phyloP scores from a whole-genome alignment of 148 eudicot genomes.

The Rhododendron vialii region DNA sequence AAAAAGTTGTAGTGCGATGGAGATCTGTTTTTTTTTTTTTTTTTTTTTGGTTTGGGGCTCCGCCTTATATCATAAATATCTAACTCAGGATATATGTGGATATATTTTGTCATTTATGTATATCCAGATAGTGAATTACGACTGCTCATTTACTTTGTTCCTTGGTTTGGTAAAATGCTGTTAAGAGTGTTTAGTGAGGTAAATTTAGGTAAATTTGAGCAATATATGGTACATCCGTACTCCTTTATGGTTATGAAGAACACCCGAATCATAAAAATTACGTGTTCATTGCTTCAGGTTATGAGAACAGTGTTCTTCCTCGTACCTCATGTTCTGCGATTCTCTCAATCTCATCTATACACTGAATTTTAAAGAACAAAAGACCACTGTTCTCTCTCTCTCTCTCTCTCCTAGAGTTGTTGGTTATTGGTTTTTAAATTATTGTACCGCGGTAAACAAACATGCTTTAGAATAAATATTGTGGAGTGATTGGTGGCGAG shows the following conservation, averaged over 20 bases:
- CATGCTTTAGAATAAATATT: neutral
- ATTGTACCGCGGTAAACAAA: neutral
- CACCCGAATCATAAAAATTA: neutral
- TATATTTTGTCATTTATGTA: too few relatives aligned
- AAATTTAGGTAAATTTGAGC: neutral
- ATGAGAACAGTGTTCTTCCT: neutral
- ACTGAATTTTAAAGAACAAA: neutral
- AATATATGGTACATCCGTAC: neutral
- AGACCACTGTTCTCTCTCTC: neutral
- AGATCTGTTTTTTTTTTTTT: too few relatives aligned
- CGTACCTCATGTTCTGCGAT: constrained; percentile 6
- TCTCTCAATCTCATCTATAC: neutral
- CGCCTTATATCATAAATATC: too few relatives aligned
- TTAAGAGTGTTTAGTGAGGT: too few relatives aligned
- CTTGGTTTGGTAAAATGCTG: neutral
- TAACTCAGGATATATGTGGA: neutral
- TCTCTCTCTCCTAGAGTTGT: neutral
- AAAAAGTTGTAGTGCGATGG: too few relatives aligned
- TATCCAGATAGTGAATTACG: too few relatives aligned
- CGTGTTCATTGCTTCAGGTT: neutral
- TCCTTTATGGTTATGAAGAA: neutral
- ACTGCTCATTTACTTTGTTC: neutral
- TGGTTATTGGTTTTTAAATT: neutral
- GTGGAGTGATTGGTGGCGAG: constrained; percentile 31
- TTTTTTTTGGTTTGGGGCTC: too few relatives aligned